Evolutionary conservation across 768 basidiomycete genomes (phyloP).

Genomic region (Chalciporus piperatus): DNA sequence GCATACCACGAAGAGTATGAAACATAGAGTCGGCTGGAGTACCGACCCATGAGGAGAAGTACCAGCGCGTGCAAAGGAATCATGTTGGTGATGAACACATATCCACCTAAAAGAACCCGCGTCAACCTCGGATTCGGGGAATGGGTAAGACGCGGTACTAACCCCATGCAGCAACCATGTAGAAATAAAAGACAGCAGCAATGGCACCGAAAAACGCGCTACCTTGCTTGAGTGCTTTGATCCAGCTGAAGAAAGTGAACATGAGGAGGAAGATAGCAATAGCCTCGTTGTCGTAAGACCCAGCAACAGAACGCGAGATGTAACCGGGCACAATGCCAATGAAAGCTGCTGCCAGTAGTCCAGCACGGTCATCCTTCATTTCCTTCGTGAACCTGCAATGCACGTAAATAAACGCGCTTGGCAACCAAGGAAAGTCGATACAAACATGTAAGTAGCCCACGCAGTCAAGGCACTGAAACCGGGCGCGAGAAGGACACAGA

Average conservation of each 20-base stretch:
- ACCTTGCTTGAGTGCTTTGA: constrained; percentile 91
- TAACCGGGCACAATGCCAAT: constrained; percentile 98
- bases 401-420: not conserved
- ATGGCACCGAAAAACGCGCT: constrained; percentile 89
- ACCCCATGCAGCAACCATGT: constrained; percentile 99
- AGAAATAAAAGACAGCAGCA: constrained; percentile 96
- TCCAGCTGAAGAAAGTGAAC: constrained; percentile 98
- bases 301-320: constrained; percentile 98
- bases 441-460: constrained; percentile 93
- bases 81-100: constrained; percentile 99
- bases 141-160: constrained; percentile 19
- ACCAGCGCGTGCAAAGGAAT: constrained; percentile 95
- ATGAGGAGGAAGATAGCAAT: constrained; percentile 99
- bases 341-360: constrained; percentile 95
- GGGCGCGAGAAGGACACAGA: constrained; percentile 95
- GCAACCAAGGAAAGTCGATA: constrained; percentile 2
- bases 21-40: constrained; percentile 86
- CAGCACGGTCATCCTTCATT: constrained; percentile 92
- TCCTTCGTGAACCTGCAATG: constrained; percentile 87
- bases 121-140: constrained; percentile 6
- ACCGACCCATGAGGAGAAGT: constrained; percentile 94
- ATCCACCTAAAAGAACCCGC: constrained; percentile 63
- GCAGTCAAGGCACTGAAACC: constrained; percentile 97
- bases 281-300: constrained; percentile 99
- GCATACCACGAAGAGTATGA: constrained; percentile 98